Percentiles rank a stretch among this genome's conserved stretches.
Conservation (phyloP, 2,329 filamentous ascomycete species). For the Tolypocladium endophyticum region DNA sequence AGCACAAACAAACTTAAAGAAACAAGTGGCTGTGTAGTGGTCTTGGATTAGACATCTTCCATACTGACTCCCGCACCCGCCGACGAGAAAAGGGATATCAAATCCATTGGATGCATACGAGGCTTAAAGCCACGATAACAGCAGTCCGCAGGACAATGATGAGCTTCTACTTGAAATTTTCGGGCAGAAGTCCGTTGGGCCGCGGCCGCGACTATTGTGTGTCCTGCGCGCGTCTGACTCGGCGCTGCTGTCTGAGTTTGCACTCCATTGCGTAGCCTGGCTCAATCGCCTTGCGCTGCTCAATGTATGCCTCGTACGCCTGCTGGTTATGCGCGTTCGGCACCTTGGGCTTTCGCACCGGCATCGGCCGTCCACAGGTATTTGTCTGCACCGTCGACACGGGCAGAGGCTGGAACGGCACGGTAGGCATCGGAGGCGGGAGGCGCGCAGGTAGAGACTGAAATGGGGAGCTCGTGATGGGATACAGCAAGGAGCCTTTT, state of each 20-base stretch:
- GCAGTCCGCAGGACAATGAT: background rate
- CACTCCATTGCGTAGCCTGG: conserved; percentile 36
- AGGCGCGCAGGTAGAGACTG: background rate
- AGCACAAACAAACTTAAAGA: background rate
- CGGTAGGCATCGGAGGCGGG: background rate
- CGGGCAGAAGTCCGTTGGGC: background rate
- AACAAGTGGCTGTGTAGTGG: background rate
- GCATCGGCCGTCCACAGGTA: background rate
- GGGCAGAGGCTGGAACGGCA: background rate
- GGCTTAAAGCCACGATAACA: background rate
- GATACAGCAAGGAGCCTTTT: background rate
- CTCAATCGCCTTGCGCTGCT: conserved; percentile 37
- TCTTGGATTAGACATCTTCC: no score
- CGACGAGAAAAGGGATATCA: background rate
- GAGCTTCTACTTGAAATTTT: no score
- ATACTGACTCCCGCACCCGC: background rate
- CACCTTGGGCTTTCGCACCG: conserved; percentile 27
- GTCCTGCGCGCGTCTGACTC: conserved; percentile 17
- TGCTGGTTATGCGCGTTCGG: conserved; percentile 31
- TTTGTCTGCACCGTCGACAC: background rate
- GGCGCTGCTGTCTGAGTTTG: conserved; percentile 30
- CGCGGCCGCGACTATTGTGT: background rate
- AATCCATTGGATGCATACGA: no score
- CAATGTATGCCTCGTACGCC: conserved; percentile 36
- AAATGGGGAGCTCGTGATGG: background rate